phyloP scores from a whole-genome alignment of 441 rosid genomes.

The Gossypium trilobum region DNA sequence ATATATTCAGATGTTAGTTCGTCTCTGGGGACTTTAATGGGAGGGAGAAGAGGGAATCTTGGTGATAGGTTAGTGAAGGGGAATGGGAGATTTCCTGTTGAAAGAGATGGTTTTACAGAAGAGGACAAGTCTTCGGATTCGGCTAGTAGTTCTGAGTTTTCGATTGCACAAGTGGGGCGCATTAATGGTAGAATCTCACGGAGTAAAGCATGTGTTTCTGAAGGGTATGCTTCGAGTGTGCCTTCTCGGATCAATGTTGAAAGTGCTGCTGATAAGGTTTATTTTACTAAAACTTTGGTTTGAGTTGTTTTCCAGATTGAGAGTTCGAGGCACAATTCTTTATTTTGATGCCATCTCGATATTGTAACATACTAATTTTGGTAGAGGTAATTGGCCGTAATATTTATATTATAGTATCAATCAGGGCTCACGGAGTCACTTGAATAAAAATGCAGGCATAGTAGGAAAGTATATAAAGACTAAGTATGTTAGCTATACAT shows the following conservation, averaged over 20 bases:
- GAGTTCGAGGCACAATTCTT: not conserved
- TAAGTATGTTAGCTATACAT: not conserved
- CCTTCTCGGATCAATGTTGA: constrained; percentile 32
- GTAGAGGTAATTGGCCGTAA: not conserved
- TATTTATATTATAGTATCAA: not conserved
- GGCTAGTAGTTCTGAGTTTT: constrained; percentile 73
- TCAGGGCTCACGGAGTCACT: not conserved
- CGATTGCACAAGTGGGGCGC: constrained; percentile 50
- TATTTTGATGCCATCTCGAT: not conserved
- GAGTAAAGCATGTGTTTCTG: constrained; percentile 30
- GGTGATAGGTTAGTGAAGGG: constrained; percentile 28
- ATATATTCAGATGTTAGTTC: constrained; percentile 73
- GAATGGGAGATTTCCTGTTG: constrained; percentile 28
- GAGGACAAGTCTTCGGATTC: constrained; percentile 76
- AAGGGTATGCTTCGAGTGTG: constrained; percentile 48
- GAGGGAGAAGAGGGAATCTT: constrained; percentile 31
- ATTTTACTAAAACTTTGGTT: constrained; percentile 12
- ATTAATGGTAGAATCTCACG: constrained; percentile 32
- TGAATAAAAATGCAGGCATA: not conserved
- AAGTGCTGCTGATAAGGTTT: constrained; percentile 42
- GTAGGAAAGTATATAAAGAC: not conserved
- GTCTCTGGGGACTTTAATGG: constrained; percentile 59
- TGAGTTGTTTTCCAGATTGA: not conserved
- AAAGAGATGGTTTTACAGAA: constrained; percentile 32
- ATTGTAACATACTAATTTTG: not conserved